Evolutionary conservation across 2,329 filamentous ascomycete genomes (phyloP), one percentile per base, ranked within the genome.

Genomic region (Fusarium algeriense): DNA sequence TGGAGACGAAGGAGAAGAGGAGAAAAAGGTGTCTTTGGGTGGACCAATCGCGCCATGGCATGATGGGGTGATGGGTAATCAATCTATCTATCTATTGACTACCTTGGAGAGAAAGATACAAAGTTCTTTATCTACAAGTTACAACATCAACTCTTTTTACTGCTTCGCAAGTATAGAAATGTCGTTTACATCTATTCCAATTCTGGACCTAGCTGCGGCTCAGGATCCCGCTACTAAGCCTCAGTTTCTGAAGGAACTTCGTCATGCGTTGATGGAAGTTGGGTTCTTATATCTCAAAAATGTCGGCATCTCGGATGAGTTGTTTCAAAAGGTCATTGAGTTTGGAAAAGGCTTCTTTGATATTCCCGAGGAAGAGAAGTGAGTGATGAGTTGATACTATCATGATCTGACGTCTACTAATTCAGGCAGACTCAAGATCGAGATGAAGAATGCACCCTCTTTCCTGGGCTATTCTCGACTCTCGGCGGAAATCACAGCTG

Each of bases 271-370:
- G 35, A 88, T 97, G 75, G 92, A 95, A 78, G 92, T 97, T n/a
- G 94, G 94, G 3, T 97, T 97, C 77, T 80, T 97, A 26, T 97
- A 97, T 77, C 87, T 97, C 67, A 91, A 91, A 77, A 94, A 97
- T 77, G 91, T 93, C 5, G 92, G 91, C 26, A 90, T 95, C 54
- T 85, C 91, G 8, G 86, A 91, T 19, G 83, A 87, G 41, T 82
- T 95, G 56, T 89, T 92, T 73, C 77, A 87, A 28, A 81, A 86
- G 67, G 92, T 95, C 30, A 89, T 93, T 57, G 76, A 82, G 5
- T 86, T 94, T 76, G 93, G 92, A 46, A 89, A 88, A 58, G 84
- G 82, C 0, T 96, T 97, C 81, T 97, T 97, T 75, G 89, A 93
- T 65, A 85, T 97, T 60, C 91, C 93, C 2, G 78, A 84, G 67